Conservation (phyloP, 176 grass and related monocot species). For the Rhynchospora pubera region DNA sequence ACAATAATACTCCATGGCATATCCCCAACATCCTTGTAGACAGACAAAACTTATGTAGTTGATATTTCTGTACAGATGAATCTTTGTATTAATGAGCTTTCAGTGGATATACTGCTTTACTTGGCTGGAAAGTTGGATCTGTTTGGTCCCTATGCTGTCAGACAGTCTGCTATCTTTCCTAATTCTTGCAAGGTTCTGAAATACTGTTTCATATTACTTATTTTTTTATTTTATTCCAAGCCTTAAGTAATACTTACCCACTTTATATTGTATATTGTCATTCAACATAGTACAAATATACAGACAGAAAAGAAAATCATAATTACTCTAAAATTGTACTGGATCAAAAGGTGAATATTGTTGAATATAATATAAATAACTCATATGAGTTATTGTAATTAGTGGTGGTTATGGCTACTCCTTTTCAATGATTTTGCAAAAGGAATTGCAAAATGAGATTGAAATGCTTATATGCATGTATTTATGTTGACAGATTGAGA, state of each 20-base stretch:
- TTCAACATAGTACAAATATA: neutral
- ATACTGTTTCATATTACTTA: neutral
- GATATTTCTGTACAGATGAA: slow-evolving; percentile 48
- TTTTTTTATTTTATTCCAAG: neutral
- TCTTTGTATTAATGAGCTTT: slow-evolving; percentile 68
- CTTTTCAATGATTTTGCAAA: neutral
- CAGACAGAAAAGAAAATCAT: neutral
- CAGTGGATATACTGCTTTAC: slow-evolving; percentile 67
- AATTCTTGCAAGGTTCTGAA: slow-evolving; percentile 73
- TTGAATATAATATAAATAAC: neutral
- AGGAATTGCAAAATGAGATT: neutral
- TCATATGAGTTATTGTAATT: neutral
- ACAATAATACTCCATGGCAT: neutral
- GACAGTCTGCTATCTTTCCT: slow-evolving; percentile 65
- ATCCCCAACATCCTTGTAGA: neutral
- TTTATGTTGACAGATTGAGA: slow-evolving; percentile 63
- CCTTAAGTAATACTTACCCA: neutral
- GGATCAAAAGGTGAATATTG: neutral
- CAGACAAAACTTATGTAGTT: slow-evolving; percentile 1
- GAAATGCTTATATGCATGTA: slow-evolving; percentile 24
- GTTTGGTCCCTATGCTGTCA: slow-evolving; percentile 76
- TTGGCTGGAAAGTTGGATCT: slow-evolving; percentile 63
- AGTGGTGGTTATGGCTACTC: neutral
- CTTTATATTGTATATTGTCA: neutral
- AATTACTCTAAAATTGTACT: neutral